Evolutionary conservation across 176 grass and related monocot species (phyloP).

Genomic region (Aegilops umbellulata): DNA sequence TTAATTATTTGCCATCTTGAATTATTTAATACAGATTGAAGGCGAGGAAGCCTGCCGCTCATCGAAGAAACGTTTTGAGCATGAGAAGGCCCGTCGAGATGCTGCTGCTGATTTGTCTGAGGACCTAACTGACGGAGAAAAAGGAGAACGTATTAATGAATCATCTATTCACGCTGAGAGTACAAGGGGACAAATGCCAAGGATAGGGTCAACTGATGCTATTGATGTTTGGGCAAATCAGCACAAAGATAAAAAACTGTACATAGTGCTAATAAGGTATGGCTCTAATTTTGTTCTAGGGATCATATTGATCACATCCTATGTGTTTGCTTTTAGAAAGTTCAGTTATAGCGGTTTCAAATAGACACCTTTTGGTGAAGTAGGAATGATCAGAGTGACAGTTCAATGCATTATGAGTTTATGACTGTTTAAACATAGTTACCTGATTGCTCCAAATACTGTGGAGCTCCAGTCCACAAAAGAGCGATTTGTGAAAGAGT

Average conservation of each 20-base stretch:
- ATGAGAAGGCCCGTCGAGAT: conserved; percentile 56
- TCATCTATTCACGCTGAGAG: conserved; percentile 50
- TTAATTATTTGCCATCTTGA: not conserved
- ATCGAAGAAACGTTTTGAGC: conserved; percentile 42
- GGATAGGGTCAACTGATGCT: conserved; percentile 54
- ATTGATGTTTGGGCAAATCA: conserved; percentile 66
- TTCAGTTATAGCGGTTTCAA: not conserved
- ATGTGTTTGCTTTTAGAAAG: not conserved
- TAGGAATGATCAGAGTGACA: not conserved
- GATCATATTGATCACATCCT: not conserved
- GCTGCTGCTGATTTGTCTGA: conserved; percentile 56
- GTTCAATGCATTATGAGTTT: not conserved
- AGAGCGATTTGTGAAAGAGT: not conserved
- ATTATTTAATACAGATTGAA: conserved; percentile 55
- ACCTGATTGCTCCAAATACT: not conserved
- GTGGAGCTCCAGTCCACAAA: not conserved
- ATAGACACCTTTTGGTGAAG: not conserved
- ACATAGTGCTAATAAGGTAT: conserved; percentile 85
- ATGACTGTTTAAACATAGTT: not conserved
- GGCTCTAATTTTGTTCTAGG: not conserved
- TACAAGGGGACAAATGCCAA: conserved; percentile 40
- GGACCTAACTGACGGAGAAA: conserved; percentile 71
- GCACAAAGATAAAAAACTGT: conserved; percentile 74
- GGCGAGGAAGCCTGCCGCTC: conserved; percentile 49
- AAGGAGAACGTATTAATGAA: conserved; percentile 42